Percentiles rank a stretch among this genome's conserved stretches.
Evolutionary conservation across 2,329 filamentous ascomycete genomes (phyloP).

Genomic region (Penicillium corylophilum): DNA sequence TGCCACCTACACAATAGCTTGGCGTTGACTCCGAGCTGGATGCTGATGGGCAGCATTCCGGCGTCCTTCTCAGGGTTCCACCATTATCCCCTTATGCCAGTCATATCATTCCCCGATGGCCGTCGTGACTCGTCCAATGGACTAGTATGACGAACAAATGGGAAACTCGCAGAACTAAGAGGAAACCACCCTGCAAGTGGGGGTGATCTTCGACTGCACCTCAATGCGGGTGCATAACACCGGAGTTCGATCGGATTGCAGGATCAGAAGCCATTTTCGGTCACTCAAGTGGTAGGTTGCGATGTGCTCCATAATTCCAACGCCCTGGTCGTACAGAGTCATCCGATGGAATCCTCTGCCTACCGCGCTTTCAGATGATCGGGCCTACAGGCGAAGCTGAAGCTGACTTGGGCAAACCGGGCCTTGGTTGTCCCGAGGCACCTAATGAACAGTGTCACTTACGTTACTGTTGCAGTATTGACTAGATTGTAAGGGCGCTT

Average conservation of each 20-base stretch:
- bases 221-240: conserved; percentile 3
- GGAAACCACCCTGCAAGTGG: not conserved
- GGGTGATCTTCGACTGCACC: not conserved
- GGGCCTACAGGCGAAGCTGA: not conserved
- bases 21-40: too few relatives aligned
- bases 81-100: too few relatives aligned
- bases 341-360: conserved; percentile 3
- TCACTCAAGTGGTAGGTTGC: not conserved
- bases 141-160: not conserved
- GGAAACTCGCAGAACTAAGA: not conserved
- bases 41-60: too few relatives aligned
- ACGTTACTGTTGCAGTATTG: conserved; percentile 21
- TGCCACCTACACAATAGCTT: too few relatives aligned
- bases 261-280: not conserved
- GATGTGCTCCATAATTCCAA: conserved; percentile 1
- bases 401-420: not conserved
- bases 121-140: not conserved
- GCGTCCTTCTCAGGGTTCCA: too few relatives aligned
- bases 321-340: conserved; percentile 6
- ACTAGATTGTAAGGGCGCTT: conserved; percentile 13
- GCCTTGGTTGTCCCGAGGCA: not conserved
- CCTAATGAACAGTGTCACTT: conserved; percentile 5
- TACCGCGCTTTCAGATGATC: not conserved
- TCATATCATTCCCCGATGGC: not conserved
- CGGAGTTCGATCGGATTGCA: conserved; percentile 1